These are phyloP conservation scores for Lolium perenne DNA, from an alignment of 176 grass and related monocot genomes.

Conservation along the genomic window DNA sequence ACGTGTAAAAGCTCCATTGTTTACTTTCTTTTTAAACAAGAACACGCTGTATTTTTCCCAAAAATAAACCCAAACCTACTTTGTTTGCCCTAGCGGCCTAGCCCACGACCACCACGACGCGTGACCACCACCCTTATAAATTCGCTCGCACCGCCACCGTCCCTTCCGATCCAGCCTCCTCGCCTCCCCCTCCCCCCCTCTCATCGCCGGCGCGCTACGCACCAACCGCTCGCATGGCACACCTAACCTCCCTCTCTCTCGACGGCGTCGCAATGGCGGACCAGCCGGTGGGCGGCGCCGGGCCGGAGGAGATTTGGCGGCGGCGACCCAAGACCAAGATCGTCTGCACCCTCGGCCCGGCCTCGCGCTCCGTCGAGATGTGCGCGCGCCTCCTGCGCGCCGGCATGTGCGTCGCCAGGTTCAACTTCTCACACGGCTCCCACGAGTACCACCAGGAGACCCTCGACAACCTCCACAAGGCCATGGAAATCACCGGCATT, in stretches of 20 bases:
- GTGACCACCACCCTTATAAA: constrained; percentile 38
- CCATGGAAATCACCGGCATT: constrained; percentile 76
- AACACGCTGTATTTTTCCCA: background rate
- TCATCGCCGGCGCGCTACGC: background rate
- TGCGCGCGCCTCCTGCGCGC: constrained; percentile 70
- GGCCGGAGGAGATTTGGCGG: constrained; percentile 43
- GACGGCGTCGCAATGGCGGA: constrained; percentile 28
- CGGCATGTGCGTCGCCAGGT: constrained; percentile 89
- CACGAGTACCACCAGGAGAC: constrained; percentile 91
- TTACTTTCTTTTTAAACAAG: background rate
- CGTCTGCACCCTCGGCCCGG: constrained; percentile 82
- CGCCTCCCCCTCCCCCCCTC: background rate
- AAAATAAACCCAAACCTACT: background rate
- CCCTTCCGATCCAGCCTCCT: constrained; percentile 27
- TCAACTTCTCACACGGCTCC: constrained; percentile 97
- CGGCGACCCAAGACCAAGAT: constrained; percentile 86
- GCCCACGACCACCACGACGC: background rate
- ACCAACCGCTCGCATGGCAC: constrained; percentile 4
- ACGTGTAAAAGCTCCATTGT: background rate
- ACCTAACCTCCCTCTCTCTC: background rate
- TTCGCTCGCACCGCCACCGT: background rate
- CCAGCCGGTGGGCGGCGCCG: constrained; percentile 26
- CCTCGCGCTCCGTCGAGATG: constrained; percentile 91
- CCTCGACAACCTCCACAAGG: constrained; percentile 73
- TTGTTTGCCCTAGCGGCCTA: background rate